Base-by-base conservation (phyloP, 306 rosid species). In the Vigna mungo region DNA sequence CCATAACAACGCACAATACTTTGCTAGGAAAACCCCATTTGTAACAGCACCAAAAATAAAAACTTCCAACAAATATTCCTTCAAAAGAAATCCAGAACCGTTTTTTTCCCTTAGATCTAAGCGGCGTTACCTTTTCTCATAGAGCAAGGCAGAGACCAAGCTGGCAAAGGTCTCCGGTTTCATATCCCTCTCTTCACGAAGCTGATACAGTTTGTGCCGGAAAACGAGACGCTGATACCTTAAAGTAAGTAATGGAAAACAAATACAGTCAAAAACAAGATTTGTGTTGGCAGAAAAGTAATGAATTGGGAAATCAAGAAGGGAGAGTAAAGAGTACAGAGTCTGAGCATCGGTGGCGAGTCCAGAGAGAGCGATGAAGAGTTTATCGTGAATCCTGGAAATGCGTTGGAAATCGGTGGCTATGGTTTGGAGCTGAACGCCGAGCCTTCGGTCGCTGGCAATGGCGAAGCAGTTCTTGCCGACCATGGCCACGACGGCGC, bases 391-490 rank as follows among this genome's bases (percentile, higher is more conserved):
- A 74, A 96, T 75, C 80, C 82, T 85, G 74, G 74, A 88, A 74
- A 96, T 96, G 77, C 89, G 90, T 84, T 96, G 91, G 78, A 96
- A 96, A 82, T 96, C 98, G 72, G 98, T 95, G 73, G 97, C 98
- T 67, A 95, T 78, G 9, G 97, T 95, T 71, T 95, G 97, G 9
- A 95, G 96, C 92, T 95, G 97, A 87, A 95, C 98, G 6, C 98
- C 98, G 36, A 95, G 88, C 49, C 97, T 89, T 13, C 98, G 95
- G 87, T 95, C 98, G 77, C 97, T 92, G 78, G 97, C 98, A 13
- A 95, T 89, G 83, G 97, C 97, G 81, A 95, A 92, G 87, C 98
- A 92, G 85, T 95, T 92, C 92, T 95, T 92, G 48, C 98, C 98
- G 36, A 95, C 98, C 98, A 92, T 92, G 6, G 97, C 98, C 20